phyloP scores from a whole-genome alignment of 31 red algal species.

The Asparagopsis taxiformis region DNA sequence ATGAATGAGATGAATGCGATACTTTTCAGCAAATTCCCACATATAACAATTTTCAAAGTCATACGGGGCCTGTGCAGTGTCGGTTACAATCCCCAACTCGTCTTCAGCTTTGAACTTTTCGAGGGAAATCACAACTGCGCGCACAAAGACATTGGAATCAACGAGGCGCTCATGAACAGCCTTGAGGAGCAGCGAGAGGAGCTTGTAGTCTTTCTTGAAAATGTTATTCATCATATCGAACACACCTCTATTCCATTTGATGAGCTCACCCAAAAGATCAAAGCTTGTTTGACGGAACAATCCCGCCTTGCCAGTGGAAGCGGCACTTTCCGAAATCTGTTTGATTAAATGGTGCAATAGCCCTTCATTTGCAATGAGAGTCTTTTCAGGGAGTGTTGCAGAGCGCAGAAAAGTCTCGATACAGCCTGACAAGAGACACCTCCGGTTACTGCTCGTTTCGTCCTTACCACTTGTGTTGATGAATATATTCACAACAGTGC shows the following conservation, averaged over 20 bases:
- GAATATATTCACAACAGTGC: constrained; percentile 27
- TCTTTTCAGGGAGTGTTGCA: constrained; percentile 41
- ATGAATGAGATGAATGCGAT: constrained; percentile 53
- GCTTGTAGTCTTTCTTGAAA: constrained; percentile 20
- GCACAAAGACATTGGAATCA: constrained; percentile 86
- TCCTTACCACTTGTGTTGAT: constrained; percentile 36
- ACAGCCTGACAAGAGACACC: constrained; percentile 45
- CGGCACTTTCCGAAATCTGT: constrained; percentile 31
- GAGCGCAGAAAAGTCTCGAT: constrained; percentile 53
- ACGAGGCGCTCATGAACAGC: constrained; percentile 60
- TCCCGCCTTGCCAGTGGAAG: constrained; percentile 16
- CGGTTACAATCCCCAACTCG: no score
- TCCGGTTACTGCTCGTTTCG: constrained; percentile 18
- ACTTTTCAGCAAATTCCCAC: constrained; percentile 66
- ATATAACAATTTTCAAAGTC: constrained; percentile 68
- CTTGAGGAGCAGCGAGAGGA: constrained; percentile 22
- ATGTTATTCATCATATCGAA: constrained; percentile 71
- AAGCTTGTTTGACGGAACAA: constrained; percentile 75
- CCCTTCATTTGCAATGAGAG: constrained; percentile 37
- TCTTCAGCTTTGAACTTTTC: constrained; percentile 70
- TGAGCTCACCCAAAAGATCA: constrained; percentile 72
- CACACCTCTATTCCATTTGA: constrained; percentile 67
- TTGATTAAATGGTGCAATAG: constrained; percentile 38
- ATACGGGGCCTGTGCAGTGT: no score
- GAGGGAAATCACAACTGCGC: constrained; percentile 62